phyloP scores from a whole-genome alignment of 345 rosid genomes.

The Mercurialis annua region DNA sequence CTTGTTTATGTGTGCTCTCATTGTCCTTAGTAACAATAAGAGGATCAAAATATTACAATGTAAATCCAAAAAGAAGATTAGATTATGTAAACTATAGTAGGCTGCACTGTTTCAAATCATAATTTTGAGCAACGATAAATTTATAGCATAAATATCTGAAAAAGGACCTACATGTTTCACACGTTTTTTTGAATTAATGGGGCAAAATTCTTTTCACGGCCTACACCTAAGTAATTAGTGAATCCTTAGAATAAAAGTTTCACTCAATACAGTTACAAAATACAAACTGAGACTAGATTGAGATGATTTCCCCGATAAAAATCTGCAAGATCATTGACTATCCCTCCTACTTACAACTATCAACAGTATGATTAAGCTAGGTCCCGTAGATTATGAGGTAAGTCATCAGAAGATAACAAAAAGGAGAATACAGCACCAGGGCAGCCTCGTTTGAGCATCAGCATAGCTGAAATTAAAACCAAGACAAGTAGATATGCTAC shows the following conservation, averaged over 20 bases:
- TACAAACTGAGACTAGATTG: background rate
- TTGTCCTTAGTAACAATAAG: background rate
- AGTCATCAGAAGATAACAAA: slow-evolving; percentile 6
- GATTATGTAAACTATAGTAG: background rate
- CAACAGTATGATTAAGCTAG: background rate
- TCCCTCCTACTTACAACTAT: background rate
- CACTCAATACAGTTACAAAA: background rate
- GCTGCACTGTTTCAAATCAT: background rate
- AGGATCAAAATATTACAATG: background rate
- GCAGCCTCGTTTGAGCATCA: background rate
- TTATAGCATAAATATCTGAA: background rate
- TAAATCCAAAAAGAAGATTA: background rate
- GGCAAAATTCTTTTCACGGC: background rate
- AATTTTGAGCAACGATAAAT: background rate
- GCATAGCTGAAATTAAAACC: slow-evolving; percentile 8
- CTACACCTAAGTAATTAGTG: slow-evolving; percentile 3
- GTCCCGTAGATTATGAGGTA: background rate
- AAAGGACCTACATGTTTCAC: background rate
- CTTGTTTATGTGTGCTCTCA: background rate
- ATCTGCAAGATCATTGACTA: background rate
- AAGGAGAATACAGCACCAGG: background rate
- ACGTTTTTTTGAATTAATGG: slow-evolving; percentile 1
- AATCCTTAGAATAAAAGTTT: background rate
- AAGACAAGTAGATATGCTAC: background rate
- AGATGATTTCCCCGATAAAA: background rate